Conservation (phyloP, 2,329 filamentous ascomycete genomes). For the Botrytis paeoniae region DNA sequence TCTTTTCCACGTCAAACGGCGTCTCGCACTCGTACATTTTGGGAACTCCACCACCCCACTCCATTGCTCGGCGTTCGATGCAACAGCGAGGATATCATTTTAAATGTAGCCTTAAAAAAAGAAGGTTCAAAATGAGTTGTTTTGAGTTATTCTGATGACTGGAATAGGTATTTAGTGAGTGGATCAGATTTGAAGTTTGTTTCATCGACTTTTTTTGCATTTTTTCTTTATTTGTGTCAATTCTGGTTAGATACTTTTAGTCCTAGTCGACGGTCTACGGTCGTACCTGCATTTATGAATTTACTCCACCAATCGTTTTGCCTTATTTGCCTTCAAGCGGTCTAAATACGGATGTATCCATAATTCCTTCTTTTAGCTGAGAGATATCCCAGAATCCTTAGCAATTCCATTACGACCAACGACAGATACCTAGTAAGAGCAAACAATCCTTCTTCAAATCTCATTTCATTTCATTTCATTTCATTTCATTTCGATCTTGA, state of each 20-base stretch:
- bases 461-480: not conserved
- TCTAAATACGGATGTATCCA: slow-evolving; percentile 12
- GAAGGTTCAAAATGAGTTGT: not conserved
- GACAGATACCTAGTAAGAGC: not conserved
- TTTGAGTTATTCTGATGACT: not conserved
- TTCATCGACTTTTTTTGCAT: slow-evolving; percentile 1
- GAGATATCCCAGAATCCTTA: not conserved
- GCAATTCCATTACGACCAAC: not conserved
- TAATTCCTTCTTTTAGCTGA: not conserved
- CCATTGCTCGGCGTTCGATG: not conserved
- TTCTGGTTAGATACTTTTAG: not conserved
- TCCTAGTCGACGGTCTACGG: not conserved
- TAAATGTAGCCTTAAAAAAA: not conserved
- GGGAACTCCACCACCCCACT: not conserved
- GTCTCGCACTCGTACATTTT: slow-evolving; percentile 11
- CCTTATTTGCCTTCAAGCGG: no score
- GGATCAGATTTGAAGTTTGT: slow-evolving; percentile 11
- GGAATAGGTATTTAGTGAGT: not conserved
- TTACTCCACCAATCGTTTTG: slow-evolving; percentile 17
- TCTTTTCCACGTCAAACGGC: slow-evolving; percentile 5
- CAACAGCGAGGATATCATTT: not conserved
- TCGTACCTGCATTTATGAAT: slow-evolving; percentile 19
- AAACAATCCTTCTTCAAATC: not conserved
- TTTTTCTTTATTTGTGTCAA: not conserved
- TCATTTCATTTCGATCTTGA: not conserved